Percentiles rank a stretch among this genome's conserved stretches.
Evolutionary conservation across 495 filamentous ascomycete genomes (phyloP).

Genomic region (Aspergillus incahuasiensis): DNA sequence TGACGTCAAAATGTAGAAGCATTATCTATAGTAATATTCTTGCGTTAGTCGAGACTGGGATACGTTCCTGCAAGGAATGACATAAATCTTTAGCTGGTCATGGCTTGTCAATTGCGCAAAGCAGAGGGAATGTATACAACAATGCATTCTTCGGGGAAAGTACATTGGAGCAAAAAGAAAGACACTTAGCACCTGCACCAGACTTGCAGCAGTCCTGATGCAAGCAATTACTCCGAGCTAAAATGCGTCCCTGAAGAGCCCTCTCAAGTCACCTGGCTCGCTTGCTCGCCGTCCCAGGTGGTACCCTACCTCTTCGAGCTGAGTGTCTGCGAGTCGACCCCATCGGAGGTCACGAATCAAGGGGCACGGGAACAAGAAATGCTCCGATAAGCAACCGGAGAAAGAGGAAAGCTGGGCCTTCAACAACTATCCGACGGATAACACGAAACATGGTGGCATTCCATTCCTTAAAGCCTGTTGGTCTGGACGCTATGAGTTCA

Average conservation of each 20-base stretch:
- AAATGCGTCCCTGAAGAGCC: not conserved
- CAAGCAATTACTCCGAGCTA: not conserved
- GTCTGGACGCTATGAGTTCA: not conserved
- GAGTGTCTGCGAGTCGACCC: not conserved
- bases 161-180: not conserved
- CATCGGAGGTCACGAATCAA: slow-evolving; percentile 14
- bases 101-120: not conserved
- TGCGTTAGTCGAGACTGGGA: not conserved
- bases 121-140: not conserved
- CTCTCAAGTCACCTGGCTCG: slow-evolving; percentile 10
- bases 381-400: not conserved
- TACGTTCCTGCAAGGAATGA: not conserved
- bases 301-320: not conserved
- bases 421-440: not conserved
- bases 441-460: slow-evolving; percentile 5
- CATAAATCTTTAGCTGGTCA: not conserved
- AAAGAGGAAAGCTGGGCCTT: not conserved
- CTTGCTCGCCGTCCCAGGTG: not conserved
- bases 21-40: not conserved
- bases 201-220: not conserved
- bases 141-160: not conserved
- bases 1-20: not conserved
- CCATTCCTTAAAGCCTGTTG: not conserved
- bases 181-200: not conserved
- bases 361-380: slow-evolving; percentile 9